These are phyloP conservation scores for Colletotrichum coccodes DNA, from an alignment of 2,329 filamentous ascomycete genomes.

Conservation along the genomic window DNA sequence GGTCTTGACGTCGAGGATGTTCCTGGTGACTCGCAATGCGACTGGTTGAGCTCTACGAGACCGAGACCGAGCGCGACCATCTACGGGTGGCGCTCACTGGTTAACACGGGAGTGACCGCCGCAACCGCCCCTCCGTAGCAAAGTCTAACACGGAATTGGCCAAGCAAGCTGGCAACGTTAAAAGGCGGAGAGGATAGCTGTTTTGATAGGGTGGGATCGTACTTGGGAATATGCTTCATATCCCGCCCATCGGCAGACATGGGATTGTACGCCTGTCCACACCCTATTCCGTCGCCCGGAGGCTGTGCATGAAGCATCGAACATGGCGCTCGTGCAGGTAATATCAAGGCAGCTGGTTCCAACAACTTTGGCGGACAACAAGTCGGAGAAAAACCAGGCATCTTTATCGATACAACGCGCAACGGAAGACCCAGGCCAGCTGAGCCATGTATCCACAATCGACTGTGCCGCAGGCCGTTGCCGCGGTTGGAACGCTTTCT, in stretches of 20 bases:
- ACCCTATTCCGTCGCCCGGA: neutral
- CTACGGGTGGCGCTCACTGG: neutral
- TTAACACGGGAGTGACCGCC: neutral
- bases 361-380: too few species aligned
- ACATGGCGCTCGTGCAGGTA: too few species aligned
- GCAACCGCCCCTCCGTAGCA: too few species aligned
- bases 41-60: slow-evolving; percentile 5
- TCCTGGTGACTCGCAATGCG: neutral
- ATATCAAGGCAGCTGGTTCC: too few species aligned
- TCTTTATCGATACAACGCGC: too few species aligned
- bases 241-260: neutral
- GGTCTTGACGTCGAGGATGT: neutral
- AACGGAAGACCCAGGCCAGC: neutral
- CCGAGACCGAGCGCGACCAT: slow-evolving; percentile 4
- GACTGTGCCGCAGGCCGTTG: neutral
- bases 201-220: neutral
- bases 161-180: neutral
- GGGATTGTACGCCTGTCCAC: neutral
- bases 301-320: neutral
- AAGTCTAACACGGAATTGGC: neutral
- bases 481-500: neutral
- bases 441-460: neutral
- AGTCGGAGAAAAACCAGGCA: too few species aligned
- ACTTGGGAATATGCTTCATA: neutral
- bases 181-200: neutral